A percentile compares a stretch with the other conserved stretches of the same genome.
Evolutionary conservation across 2,329 filamentous ascomycete species (phyloP).

Genomic region (Aureobasidium leucospermi): DNA sequence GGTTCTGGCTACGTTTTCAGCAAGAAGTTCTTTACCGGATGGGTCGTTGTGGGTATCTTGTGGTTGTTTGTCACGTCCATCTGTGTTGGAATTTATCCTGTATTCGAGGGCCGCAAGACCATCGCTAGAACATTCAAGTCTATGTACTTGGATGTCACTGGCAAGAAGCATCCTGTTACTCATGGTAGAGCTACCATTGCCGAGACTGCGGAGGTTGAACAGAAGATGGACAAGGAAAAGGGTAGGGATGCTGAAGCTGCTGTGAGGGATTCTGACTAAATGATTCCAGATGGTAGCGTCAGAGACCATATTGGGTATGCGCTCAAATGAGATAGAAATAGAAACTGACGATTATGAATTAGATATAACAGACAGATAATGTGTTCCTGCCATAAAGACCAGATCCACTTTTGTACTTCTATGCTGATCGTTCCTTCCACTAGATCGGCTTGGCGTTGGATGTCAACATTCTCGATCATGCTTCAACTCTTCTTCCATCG

Average conservation of each 20-base stretch:
- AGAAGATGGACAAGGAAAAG: slow-evolving; percentile 22
- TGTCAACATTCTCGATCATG: too few species aligned
- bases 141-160: slow-evolving; percentile 54
- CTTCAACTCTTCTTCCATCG: too few species aligned
- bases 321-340: too few species aligned
- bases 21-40: slow-evolving; percentile 75
- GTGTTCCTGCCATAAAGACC: too few species aligned
- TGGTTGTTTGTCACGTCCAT: slow-evolving; percentile 70
- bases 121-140: slow-evolving; percentile 54
- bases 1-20: slow-evolving; percentile 73
- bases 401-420: too few species aligned
- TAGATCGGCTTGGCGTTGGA: too few species aligned
- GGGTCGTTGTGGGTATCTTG: slow-evolving; percentile 61
- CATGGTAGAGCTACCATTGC: slow-evolving; percentile 26
- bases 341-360: too few species aligned
- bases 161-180: slow-evolving; percentile 24
- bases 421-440: too few species aligned
- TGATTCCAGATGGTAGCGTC: too few species aligned
- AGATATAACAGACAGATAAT: too few species aligned
- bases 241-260: slow-evolving; percentile 18
- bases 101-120: slow-evolving; percentile 69
- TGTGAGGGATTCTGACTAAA: background rate
- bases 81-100: slow-evolving; percentile 71
- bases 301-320: too few species aligned
- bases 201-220: slow-evolving; percentile 22